Conservation (phyloP, 208 protist genomes). For the Sergeia podlipaevii region DNA sequence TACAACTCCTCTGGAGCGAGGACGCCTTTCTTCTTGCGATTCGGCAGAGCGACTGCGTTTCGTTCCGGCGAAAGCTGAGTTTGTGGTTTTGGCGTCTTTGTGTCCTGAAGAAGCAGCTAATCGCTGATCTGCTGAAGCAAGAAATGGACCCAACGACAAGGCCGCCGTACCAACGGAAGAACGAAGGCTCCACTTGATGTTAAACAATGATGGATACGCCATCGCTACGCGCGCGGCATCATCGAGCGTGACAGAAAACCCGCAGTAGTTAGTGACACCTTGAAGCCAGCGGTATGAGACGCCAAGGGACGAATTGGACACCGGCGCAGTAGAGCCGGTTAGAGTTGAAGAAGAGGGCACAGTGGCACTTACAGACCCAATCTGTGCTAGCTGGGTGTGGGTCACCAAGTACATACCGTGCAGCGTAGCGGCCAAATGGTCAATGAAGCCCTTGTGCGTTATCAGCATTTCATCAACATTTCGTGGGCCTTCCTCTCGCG, state of each 20-base stretch:
- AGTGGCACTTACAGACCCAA: conserved; percentile 13
- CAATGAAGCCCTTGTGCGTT: conserved; percentile 9
- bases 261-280: conserved; percentile 54
- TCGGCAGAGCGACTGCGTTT: no score
- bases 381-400: conserved; percentile 63
- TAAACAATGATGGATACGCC: conserved; percentile 46
- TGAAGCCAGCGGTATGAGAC: conserved; percentile 44
- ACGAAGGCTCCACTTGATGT: conserved; percentile 32
- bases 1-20: no score
- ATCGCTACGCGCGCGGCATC: conserved; percentile 61
- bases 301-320: background rate
- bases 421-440: conserved; percentile 44
- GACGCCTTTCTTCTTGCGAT: no score
- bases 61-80: no score
- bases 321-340: background rate
- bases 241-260: conserved; percentile 35
- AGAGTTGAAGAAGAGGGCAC: background rate
- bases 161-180: background rate
- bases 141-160: no score
- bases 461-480: no score
- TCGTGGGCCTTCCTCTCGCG: no score
- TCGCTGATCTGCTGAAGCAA: no score
- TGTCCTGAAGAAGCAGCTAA: no score
- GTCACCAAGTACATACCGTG: conserved; percentile 73
- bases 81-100: no score